Evolutionary conservation across 805 yeast species (phyloP).

Genomic region (Saccharomycopsis capsularis): DNA sequence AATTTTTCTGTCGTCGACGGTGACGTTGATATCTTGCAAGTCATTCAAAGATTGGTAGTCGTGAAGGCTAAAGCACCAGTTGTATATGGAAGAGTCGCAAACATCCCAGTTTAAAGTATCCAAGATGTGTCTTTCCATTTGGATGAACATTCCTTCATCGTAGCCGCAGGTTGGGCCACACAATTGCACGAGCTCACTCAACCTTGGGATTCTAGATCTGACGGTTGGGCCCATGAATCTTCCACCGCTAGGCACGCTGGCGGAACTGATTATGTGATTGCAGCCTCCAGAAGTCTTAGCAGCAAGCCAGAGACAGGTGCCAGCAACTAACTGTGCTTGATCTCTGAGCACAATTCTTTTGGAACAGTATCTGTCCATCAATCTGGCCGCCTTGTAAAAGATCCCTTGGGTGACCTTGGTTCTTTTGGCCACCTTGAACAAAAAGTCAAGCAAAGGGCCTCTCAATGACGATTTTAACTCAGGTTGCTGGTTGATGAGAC

Average conservation of each 20-base stretch:
- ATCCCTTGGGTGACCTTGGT: slow-evolving; percentile 62
- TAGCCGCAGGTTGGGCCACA: slow-evolving; percentile 62
- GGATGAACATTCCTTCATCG: slow-evolving; percentile 55
- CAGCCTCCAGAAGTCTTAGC: slow-evolving; percentile 78
- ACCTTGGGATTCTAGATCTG: slow-evolving; percentile 67
- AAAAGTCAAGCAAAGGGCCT: slow-evolving; percentile 68
- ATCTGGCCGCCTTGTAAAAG: slow-evolving; percentile 58
- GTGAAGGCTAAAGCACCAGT: slow-evolving; percentile 41
- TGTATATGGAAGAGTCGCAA: slow-evolving; percentile 42
- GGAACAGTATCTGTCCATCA: slow-evolving; percentile 88
- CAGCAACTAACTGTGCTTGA: slow-evolving; percentile 84
- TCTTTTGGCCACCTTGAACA: slow-evolving; percentile 62
- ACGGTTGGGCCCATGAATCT: slow-evolving; percentile 63
- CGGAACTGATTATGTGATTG: slow-evolving; percentile 53
- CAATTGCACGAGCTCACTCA: slow-evolving; percentile 60
- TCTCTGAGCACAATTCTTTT: slow-evolving; percentile 76
- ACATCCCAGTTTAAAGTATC: slow-evolving; percentile 68
- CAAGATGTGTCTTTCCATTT: slow-evolving; percentile 75
- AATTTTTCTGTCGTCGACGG: slow-evolving; percentile 15
- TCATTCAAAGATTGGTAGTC: slow-evolving; percentile 44
- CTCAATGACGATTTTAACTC: slow-evolving; percentile 72
- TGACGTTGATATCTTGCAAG: slow-evolving; percentile 36
- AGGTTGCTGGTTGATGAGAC: slow-evolving; percentile 80
- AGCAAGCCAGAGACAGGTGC: slow-evolving; percentile 90
- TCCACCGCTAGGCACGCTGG: slow-evolving; percentile 47